phyloP scores from a whole-genome alignment of 2,329 filamentous ascomycete genomes.

The Aspergillus awamori region DNA sequence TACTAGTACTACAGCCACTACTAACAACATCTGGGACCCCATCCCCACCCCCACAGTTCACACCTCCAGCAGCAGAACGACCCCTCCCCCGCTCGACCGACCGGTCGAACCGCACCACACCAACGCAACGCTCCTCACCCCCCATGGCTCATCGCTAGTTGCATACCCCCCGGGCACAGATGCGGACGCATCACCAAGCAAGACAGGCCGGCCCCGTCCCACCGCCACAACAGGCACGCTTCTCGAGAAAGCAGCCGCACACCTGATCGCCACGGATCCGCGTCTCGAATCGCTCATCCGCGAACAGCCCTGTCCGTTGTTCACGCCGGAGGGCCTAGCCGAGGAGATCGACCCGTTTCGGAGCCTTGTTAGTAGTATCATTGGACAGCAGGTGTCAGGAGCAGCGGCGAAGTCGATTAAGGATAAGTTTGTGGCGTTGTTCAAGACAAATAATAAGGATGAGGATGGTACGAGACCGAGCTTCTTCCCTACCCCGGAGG shows the following conservation, averaged over 20 bases:
- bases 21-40: conserved; percentile 25
- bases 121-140: conserved; percentile 53
- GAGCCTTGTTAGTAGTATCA: conserved; percentile 80
- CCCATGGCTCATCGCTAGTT: conserved; percentile 50
- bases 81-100: conserved; percentile 47
- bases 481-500: conserved; percentile 73
- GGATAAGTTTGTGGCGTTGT: conserved; percentile 77
- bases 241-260: conserved; percentile 72
- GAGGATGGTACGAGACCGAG: conserved; percentile 14
- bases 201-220: conserved; percentile 44
- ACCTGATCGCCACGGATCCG: conserved; percentile 73
- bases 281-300: conserved; percentile 73
- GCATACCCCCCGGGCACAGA: conserved; percentile 48
- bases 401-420: conserved; percentile 90
- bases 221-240: conserved; percentile 69
- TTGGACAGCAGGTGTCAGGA: conserved; percentile 94
- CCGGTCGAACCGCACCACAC: conserved; percentile 53
- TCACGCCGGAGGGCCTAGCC: conserved; percentile 78
- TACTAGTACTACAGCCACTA: conserved; percentile 20
- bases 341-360: conserved; percentile 89
- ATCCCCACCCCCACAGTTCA: conserved; percentile 11
- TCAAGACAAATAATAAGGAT: conserved; percentile 47
- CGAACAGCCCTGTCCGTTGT: conserved; percentile 74
- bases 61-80: conserved; percentile 44
- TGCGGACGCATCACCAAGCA: conserved; percentile 43